These are phyloP conservation scores for Xanthoconium stramineum DNA, from an alignment of 768 basidiomycete species.

Conservation along the genomic window DNA sequence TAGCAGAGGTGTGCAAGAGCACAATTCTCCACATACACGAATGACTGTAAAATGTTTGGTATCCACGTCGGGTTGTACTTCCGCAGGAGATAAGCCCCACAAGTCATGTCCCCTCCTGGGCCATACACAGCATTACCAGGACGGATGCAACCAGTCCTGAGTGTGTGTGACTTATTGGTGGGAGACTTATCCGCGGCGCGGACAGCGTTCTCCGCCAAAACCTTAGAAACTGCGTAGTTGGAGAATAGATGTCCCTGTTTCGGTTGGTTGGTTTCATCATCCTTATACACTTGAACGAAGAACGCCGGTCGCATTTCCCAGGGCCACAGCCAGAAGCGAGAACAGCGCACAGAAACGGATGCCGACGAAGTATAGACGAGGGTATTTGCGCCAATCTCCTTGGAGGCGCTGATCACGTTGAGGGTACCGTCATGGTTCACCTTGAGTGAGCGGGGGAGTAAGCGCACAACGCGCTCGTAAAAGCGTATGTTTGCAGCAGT, in stretches of 20 bases:
- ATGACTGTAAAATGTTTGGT: constrained; percentile 53
- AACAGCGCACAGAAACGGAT: constrained; percentile 54
- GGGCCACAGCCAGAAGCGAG: constrained; percentile 69
- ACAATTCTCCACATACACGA: constrained; percentile 75
- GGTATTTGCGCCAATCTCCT: constrained; percentile 49
- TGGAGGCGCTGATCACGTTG: constrained; percentile 62
- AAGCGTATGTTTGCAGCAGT: constrained; percentile 78
- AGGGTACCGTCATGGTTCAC: constrained; percentile 69
- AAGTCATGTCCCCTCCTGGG: constrained; percentile 68
- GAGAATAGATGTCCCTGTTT: constrained; percentile 63
- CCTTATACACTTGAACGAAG: constrained; percentile 63
- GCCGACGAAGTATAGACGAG: constrained; percentile 76
- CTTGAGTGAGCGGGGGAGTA: constrained; percentile 51
- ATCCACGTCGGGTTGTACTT: constrained; percentile 64
- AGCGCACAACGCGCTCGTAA: constrained; percentile 56
- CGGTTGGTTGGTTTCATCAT: constrained; percentile 53
- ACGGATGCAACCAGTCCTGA: constrained; percentile 73
- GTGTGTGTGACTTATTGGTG: constrained; percentile 27
- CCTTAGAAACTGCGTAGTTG: constrained; percentile 72
- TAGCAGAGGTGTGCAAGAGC: constrained; percentile 70
- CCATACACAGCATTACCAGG: constrained; percentile 79
- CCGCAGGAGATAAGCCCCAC: constrained; percentile 60
- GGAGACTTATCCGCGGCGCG: constrained; percentile 39
- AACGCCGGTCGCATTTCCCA: constrained; percentile 61
- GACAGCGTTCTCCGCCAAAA: constrained; percentile 50